Evolutionary conservation across 768 basidiomycete genomes (phyloP).

Genomic region (Leccinellum rugosiceps): DNA sequence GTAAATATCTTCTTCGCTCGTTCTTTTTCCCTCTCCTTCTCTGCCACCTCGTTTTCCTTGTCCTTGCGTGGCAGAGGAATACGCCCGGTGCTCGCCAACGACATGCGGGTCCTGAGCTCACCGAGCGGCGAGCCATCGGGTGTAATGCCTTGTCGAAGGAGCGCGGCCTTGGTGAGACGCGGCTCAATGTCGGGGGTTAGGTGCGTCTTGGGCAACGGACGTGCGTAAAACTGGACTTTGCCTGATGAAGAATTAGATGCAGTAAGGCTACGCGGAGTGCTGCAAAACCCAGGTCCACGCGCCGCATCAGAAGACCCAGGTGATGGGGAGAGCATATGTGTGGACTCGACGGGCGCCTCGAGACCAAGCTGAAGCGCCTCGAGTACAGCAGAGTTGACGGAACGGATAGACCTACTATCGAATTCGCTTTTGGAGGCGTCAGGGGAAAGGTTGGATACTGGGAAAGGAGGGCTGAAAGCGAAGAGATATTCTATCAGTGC

Average conservation of each 20-base stretch:
- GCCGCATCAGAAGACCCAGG: conserved; percentile 20
- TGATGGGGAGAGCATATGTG: conserved; percentile 40
- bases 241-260: conserved; percentile 38
- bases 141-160: conserved; percentile 61
- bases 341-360: conserved; percentile 41
- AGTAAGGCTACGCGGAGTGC: conserved; percentile 30
- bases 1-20: conserved; percentile 61
- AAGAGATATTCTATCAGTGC: conserved; percentile 77
- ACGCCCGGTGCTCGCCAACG: conserved; percentile 32
- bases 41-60: conserved; percentile 37
- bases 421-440: conserved; percentile 35
- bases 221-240: conserved; percentile 60
- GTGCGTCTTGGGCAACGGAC: conserved; percentile 61
- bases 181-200: conserved; percentile 68
- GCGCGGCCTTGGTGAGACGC: conserved; percentile 71
- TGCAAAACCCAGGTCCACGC: conserved; percentile 20
- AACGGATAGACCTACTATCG: conserved; percentile 36
- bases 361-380: conserved; percentile 38
- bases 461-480: conserved; percentile 80
- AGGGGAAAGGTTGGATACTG: conserved; percentile 58
- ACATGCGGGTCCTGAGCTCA: conserved; percentile 27
- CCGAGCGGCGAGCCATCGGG: conserved; percentile 34
- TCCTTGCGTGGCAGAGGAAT: conserved; percentile 28
- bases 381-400: conserved; percentile 47
- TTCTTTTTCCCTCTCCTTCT: conserved; percentile 59